phyloP scores from a whole-genome alignment of 441 rosid species.

The Metrosideros polymorpha region DNA sequence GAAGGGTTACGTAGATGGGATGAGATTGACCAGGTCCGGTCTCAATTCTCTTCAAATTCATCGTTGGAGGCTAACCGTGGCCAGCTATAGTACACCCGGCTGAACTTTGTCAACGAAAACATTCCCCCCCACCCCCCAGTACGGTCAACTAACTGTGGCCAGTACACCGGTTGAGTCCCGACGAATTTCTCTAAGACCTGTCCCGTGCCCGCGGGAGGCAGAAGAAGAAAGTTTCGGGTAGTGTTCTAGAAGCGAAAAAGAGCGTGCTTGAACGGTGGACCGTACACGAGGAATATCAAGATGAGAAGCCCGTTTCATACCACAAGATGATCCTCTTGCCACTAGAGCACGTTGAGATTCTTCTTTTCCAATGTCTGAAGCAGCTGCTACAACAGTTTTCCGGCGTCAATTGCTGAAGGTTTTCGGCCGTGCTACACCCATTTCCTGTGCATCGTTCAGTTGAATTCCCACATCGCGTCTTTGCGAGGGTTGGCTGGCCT shows the following conservation, averaged over 20 bases:
- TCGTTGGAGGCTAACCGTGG: background rate
- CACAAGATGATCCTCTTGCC: background rate
- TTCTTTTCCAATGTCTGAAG: too few relatives aligned
- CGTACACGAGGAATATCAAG: background rate
- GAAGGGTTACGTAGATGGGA: background rate
- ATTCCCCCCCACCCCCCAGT: background rate
- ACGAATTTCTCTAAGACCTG: background rate
- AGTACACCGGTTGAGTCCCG: background rate
- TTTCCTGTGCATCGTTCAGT: background rate
- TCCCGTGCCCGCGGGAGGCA: background rate
- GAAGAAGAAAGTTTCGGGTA: background rate
- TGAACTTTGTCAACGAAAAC: background rate
- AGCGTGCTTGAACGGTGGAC: background rate
- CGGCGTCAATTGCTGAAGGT: too few relatives aligned
- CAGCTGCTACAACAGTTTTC: too few relatives aligned
- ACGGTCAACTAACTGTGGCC: background rate
- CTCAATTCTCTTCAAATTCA: background rate
- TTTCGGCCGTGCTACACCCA: too few relatives aligned
- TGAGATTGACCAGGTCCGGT: background rate
- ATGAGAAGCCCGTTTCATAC: background rate
- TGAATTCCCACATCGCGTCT: background rate
- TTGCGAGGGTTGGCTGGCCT: background rate
- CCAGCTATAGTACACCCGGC: background rate
- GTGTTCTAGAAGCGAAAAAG: background rate
- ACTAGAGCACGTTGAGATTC: too few relatives aligned